Percentiles rank a stretch among this genome's conserved stretches.
Conservation (phyloP, 192 early-diverging fungal genomes). For the Diversispora epigaea region DNA sequence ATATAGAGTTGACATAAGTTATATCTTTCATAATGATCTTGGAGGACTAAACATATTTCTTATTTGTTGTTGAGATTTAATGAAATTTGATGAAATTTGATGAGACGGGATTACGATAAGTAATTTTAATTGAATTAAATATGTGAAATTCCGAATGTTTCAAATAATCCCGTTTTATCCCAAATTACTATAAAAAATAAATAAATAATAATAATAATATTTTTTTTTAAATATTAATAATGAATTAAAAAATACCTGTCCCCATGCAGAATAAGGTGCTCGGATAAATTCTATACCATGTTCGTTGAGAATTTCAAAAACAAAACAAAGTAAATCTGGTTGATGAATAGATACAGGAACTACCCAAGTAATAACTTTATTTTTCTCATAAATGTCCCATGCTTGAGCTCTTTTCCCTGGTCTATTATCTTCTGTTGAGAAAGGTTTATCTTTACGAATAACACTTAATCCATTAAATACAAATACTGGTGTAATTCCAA, state of each 20-base stretch:
- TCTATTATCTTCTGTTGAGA: slow-evolving; percentile 63
- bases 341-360: slow-evolving; percentile 53
- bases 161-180: too few relatives aligned
- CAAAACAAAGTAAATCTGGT: slow-evolving; percentile 63
- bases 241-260: slow-evolving; percentile 51
- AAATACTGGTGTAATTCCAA: slow-evolving; percentile 72
- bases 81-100: not conserved
- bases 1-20: slow-evolving; percentile 1
- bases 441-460: slow-evolving; percentile 69
- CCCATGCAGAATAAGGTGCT: slow-evolving; percentile 78
- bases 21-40: slow-evolving; percentile 1
- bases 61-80: too few relatives aligned
- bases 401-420: slow-evolving; percentile 58
- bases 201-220: too few relatives aligned
- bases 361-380: slow-evolving; percentile 59
- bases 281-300: slow-evolving; percentile 71
- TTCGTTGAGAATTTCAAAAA: slow-evolving; percentile 67
- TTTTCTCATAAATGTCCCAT: slow-evolving; percentile 69
- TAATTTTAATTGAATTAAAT: not conserved
- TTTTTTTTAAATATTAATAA: too few relatives aligned
- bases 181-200: not conserved
- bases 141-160: too few relatives aligned
- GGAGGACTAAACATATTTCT: not conserved
- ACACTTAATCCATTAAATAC: slow-evolving; percentile 74
- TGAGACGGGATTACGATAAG: slow-evolving; percentile 4